A percentile compares a stretch with the other conserved stretches of the same genome.
Evolutionary conservation across 1,284 basidiomycete genomes (phyloP).

Genomic region (Microbotryum saponariae): DNA sequence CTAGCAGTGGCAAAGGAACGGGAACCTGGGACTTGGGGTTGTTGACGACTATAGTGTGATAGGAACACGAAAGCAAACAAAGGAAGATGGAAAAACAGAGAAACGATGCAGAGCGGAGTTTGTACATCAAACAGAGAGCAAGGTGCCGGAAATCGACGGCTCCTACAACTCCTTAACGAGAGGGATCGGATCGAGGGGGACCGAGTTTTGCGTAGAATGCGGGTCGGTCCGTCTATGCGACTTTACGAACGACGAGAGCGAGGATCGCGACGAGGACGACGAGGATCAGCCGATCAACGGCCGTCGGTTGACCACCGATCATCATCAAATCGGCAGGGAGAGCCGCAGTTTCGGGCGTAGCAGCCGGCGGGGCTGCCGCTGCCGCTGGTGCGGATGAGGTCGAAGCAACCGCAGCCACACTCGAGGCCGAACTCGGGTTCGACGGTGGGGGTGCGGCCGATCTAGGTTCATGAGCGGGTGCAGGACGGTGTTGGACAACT

Average conservation of each 20-base stretch:
- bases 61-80: too few relatives aligned
- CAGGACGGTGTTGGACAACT: slow-evolving; percentile 1
- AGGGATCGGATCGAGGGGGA: too few relatives aligned
- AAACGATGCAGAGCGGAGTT: too few relatives aligned
- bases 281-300: slow-evolving; percentile 1
- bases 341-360: neutral
- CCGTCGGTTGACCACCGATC: neutral
- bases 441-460: neutral
- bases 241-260: neutral
- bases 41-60: too few relatives aligned
- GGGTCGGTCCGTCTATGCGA: neutral
- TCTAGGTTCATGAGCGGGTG: too few relatives aligned
- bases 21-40: too few relatives aligned
- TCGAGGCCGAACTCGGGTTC: neutral
- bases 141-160: too few relatives aligned
- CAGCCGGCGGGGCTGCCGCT: neutral
- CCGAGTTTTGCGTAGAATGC: too few relatives aligned
- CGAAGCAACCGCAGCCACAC: neutral
- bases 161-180: too few relatives aligned
- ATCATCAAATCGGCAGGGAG: neutral
- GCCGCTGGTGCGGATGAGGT: neutral
- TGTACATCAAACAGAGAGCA: too few relatives aligned
- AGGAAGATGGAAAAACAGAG: too few relatives aligned
- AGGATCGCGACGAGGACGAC: neutral
- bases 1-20: too few relatives aligned